Percentiles rank a stretch among this genome's conserved stretches.
These are phyloP conservation scores for Alternaria rosae DNA, from an alignment of 2,329 filamentous ascomycete species.

Conservation along the genomic window DNA sequence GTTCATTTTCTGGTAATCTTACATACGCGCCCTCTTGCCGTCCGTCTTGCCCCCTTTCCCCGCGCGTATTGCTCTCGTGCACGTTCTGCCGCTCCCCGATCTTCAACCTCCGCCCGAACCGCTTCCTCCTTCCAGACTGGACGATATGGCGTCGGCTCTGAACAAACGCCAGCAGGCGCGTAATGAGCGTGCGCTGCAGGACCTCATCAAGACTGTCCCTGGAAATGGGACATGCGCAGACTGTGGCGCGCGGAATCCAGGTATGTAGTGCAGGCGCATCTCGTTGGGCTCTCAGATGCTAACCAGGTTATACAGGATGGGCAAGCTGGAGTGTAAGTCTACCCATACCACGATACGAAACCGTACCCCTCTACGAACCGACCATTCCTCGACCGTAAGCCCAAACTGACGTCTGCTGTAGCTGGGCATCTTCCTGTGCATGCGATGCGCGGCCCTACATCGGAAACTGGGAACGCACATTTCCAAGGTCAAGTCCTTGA, in stretches of 20 bases:
- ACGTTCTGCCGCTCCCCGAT: slow-evolving; percentile 30
- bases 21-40: slow-evolving; percentile 18
- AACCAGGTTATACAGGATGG: slow-evolving; percentile 70
- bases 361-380: background rate
- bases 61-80: slow-evolving; percentile 25
- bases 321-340: slow-evolving; percentile 89
- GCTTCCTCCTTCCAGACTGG: slow-evolving; percentile 26
- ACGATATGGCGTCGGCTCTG: slow-evolving; percentile 72
- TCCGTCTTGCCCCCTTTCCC: slow-evolving; percentile 16
- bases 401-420: slow-evolving; percentile 51
- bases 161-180: slow-evolving; percentile 98
- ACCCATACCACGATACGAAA: background rate
- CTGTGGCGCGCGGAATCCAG: slow-evolving; percentile 89
- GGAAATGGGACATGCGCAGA: slow-evolving; percentile 96
- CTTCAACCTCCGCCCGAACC: slow-evolving; percentile 25
- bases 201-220: slow-evolving; percentile 81
- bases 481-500: slow-evolving; percentile 97
- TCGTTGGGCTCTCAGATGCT: slow-evolving; percentile 25
- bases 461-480: slow-evolving; percentile 97
- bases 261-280: slow-evolving; percentile 59
- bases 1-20: slow-evolving; percentile 16
- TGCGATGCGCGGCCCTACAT: slow-evolving; percentile 95
- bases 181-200: slow-evolving; percentile 90
- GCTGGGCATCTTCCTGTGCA: slow-evolving; percentile 95
- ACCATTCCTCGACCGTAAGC: background rate